Conservation (phyloP, 2,329 filamentous ascomycete genomes). For the Ceratocystis harringtonii region DNA sequence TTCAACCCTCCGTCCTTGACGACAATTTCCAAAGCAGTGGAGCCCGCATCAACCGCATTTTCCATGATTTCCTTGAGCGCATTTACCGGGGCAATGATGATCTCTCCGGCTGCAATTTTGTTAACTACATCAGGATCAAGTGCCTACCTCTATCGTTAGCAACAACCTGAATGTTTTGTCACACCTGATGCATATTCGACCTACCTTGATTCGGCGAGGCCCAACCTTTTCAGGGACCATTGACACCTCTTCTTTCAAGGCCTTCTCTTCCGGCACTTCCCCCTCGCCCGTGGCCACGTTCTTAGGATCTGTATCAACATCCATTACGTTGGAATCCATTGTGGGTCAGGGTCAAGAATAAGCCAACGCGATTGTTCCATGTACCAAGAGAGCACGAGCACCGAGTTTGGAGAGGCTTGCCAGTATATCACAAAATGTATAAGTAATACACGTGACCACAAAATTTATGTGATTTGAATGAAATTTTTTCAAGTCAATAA, state of each 20-base stretch:
- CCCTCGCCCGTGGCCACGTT: no score
- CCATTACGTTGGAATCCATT: not conserved
- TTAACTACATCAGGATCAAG: constrained; percentile 89
- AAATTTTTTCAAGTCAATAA: no score
- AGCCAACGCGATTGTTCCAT: no score
- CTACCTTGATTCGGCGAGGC: constrained; percentile 11
- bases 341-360: not conserved
- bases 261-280: not conserved
- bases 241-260: not conserved
- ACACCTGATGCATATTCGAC: not conserved
- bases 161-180: not conserved
- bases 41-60: constrained; percentile 93
- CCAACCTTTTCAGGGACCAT: not conserved
- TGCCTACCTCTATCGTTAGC: constrained; percentile 36
- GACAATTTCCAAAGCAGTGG: constrained; percentile 76
- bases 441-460: no score
- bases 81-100: constrained; percentile 93
- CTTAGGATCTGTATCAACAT: not conserved
- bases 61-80: constrained; percentile 94
- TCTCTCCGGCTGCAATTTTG: constrained; percentile 96
- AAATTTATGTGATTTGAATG: no score
- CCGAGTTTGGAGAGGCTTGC: no score
- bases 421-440: no score
- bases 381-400: no score
- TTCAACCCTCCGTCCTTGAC: constrained; percentile 94